Evolutionary conservation across 208 protist species (phyloP), one percentile per base, ranked within the genome.

Genomic region (Herpetomonas tarakana): DNA sequence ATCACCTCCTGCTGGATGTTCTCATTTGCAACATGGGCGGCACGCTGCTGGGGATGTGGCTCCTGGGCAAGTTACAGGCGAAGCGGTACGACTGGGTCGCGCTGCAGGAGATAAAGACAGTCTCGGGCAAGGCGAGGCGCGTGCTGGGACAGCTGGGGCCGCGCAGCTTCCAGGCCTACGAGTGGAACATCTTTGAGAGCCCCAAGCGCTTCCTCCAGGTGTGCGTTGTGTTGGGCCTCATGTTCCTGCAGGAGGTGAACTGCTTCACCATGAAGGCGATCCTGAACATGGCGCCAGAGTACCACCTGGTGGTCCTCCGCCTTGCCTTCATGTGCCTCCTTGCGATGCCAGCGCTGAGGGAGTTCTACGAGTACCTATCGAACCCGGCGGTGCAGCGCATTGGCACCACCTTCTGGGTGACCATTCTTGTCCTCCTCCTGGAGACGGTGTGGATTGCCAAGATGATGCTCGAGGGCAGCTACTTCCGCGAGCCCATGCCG

Each of bases 191-290:
- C 46, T 88, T 94, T 60, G 58, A 83, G 56, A 86, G 70, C 54
- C 67, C 73, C 1, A 88, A 81, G 41, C 76, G 87, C 24, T 86
- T 91, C 65, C 54, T 92, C 4, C 82, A 93, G 65, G 79, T 89
- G 16, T 12, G 53, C 26, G 52, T 69, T 78, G 30, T 91, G 63
- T 54, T 98, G 49, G 18, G 35, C 62, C 39, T 92, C 65, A 68
- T 98, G 78, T 77, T 97, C 76, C 24, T 97, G 6, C 79, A 96
- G 61, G 97, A 99, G 56, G 28, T 97, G 19, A 98, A 97, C 70
- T 94, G 92, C 26, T 99, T 99, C 78, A 98, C 97, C 25, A 81
- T 98, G 55, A 99, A 99, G 76, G 77, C 85, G 39, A 81, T 98
- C 6, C 68, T 99, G n/a, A 91, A 91, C 55, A 85, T 98, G 65